Conservation (phyloP, 2,329 filamentous ascomycete species). For the Botrytis hyacinthi region DNA sequence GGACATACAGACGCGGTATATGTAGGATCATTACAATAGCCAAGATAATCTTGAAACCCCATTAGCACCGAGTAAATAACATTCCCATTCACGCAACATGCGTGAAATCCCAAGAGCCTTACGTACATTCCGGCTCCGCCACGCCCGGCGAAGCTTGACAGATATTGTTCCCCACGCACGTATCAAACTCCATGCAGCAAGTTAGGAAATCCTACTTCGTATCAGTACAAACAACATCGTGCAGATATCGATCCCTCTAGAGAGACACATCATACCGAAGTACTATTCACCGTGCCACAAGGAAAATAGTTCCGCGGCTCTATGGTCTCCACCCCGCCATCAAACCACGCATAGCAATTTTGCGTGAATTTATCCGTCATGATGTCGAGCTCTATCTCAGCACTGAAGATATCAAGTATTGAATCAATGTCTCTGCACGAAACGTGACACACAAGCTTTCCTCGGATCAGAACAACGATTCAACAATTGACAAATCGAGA, state of each 20-base stretch:
- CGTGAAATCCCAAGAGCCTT: not conserved
- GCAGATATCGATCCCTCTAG: not conserved
- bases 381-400: conserved; percentile 44
- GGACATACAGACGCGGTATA: conserved; percentile 4
- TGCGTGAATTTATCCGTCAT: conserved; percentile 10
- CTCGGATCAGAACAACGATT: not conserved
- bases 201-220: not conserved
- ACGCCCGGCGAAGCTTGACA: conserved; percentile 6
- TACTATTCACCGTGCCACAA: not conserved
- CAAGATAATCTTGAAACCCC: not conserved
- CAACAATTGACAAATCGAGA: not conserved
- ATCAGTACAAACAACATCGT: not conserved
- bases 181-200: conserved; percentile 4
- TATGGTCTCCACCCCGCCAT: conserved; percentile 7
- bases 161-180: conserved; percentile 11
- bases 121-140: conserved; percentile 1
- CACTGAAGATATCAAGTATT: conserved; percentile 50
- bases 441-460: not conserved
- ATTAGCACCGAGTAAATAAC: not conserved
- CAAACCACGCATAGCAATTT: not conserved
- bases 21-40: conserved; percentile 12
- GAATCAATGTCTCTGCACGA: conserved; percentile 78
- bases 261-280: not conserved
- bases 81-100: too few species aligned
- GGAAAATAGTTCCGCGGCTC: not conserved